A percentile compares a stretch with the other conserved stretches of the same genome.
Evolutionary conservation across 2,329 filamentous ascomycete species (phyloP).

Genomic region (Acrocalymma vagum): DNA sequence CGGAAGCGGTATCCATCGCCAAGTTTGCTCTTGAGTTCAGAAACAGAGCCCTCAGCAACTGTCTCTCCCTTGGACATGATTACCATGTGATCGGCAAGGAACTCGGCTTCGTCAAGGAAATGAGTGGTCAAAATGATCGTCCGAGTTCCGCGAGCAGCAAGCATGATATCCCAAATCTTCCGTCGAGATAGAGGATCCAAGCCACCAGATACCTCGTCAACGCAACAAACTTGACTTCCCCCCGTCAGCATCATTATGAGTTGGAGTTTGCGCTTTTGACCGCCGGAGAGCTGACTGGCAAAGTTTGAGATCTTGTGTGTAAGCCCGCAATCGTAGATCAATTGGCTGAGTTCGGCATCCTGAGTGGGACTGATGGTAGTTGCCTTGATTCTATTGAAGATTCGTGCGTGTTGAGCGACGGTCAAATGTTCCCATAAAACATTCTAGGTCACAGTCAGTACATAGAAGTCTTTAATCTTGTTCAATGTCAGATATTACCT

Average conservation of each 20-base stretch:
- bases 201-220: constrained; percentile 87
- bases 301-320: constrained; percentile 73
- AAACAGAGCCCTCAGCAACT: constrained; percentile 80
- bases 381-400: constrained; percentile 80
- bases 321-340: constrained; percentile 75
- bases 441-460: constrained; percentile 62
- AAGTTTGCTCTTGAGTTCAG: constrained; percentile 78
- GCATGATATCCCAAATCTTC: constrained; percentile 90
- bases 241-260: constrained; percentile 92
- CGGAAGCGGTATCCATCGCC: constrained; percentile 81
- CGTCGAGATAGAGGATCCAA: constrained; percentile 83
- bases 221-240: constrained; percentile 82
- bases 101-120: constrained; percentile 88
- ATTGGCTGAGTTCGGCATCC: constrained; percentile 63
- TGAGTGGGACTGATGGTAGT: constrained; percentile 60
- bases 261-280: constrained; percentile 89
- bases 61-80: constrained; percentile 83
- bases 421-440: constrained; percentile 88
- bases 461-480: too few species aligned
- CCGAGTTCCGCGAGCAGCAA: constrained; percentile 80
- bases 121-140: constrained; percentile 89
- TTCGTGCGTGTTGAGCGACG: constrained; percentile 80
- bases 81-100: constrained; percentile 84
- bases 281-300: constrained; percentile 81
- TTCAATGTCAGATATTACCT: too few species aligned